A percentile compares a stretch with the other conserved stretches of the same genome.
Conservation (phyloP, 768 basidiomycete genomes). For the Chalciporus sphaerocephalus region DNA sequence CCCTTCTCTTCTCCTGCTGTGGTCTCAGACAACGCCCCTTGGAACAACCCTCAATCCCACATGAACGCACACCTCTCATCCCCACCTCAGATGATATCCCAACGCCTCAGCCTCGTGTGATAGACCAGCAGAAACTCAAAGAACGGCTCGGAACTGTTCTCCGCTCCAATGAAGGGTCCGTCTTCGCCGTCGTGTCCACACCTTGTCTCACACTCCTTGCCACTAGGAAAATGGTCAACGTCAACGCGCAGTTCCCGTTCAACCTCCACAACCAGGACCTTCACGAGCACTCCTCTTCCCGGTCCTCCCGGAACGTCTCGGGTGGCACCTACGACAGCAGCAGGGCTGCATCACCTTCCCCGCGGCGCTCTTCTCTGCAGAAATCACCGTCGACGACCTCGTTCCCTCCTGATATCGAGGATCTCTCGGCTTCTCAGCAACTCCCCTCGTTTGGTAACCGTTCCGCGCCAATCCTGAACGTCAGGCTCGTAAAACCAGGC, state of each 20-base stretch:
- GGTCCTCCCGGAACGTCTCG: constrained; percentile 34
- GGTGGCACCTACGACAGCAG: constrained; percentile 24
- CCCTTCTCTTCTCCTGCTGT: constrained; percentile 29
- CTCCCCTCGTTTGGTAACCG: constrained; percentile 4
- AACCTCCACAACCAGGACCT: constrained; percentile 45
- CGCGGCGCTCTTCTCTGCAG: constrained; percentile 13
- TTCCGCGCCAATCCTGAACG: constrained; percentile 15
- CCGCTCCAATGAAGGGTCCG: constrained; percentile 57
- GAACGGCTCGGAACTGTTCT: constrained; percentile 53
- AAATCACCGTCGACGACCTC: constrained; percentile 22
- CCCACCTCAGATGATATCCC: constrained; percentile 25
- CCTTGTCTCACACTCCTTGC: neutral
- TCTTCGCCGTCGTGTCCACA: constrained; percentile 3
- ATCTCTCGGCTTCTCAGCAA: constrained; percentile 8
- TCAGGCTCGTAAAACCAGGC: constrained; percentile 23
- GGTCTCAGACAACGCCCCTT: constrained; percentile 17
- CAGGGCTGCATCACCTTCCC: constrained; percentile 20
- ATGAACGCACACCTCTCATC: constrained; percentile 29
- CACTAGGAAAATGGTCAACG: constrained; percentile 66
- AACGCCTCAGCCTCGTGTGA: constrained; percentile 28
- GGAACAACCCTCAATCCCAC: constrained; percentile 11
- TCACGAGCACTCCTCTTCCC: constrained; percentile 24
- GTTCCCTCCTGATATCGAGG: constrained; percentile 19
- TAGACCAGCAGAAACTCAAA: constrained; percentile 49
- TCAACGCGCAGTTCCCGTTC: constrained; percentile 57